Evolutionary conservation across 768 basidiomycete species (phyloP), one percentile per base, ranked within the genome.

Genomic region (Kwoniella shandongensis): DNA sequence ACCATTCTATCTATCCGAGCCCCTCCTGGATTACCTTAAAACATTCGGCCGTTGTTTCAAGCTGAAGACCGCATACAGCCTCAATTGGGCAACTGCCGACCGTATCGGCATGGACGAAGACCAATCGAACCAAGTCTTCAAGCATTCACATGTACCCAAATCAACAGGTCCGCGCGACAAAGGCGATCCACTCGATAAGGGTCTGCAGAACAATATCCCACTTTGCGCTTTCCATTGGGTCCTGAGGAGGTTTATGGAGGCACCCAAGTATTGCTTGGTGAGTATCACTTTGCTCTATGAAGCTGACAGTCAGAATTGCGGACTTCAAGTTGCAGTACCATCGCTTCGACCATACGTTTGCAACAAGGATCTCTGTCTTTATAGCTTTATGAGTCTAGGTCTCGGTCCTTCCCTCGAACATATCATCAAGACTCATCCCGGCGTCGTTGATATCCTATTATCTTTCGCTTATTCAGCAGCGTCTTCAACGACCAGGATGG

Each of bases 401-500:
- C 47, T 69, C 2, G 67, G 67, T 26, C 67, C 67, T 2, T 69
- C 67, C 3, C 44, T 69, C 26, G 62, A 66, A 32, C 62, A 69
- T 42, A 54, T 53, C 3, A 69, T 69, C 27, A 45, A 55, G 12
- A 63, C 57, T 0, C 61, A 69, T 29, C 62, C 67, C n/a, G 56
- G 46, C 1, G 67, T 69, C 5, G 67, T 69, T 3, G 67, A 69
- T 30, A 18, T 69, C 15, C 54, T 69, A 0, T 44, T 69, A 6
- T 60, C 61, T 17, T 63, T 69, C 22, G 67, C 67, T 12, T 57
- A 69, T 26, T 44, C 48, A 20, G 59, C 66, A 22, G 66, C 67
- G 4, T 36, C 48, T 25, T 42, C 61, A 4, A 12, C 17, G 25
- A 58, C 67, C 1, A 60, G 67, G 32, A 66, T 69, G 67, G 56